A percentile compares a stretch with the other conserved stretches of the same genome.
These are phyloP conservation scores for Russula earlei DNA, from an alignment of 768 basidiomycete genomes.

Conservation along the genomic window DNA sequence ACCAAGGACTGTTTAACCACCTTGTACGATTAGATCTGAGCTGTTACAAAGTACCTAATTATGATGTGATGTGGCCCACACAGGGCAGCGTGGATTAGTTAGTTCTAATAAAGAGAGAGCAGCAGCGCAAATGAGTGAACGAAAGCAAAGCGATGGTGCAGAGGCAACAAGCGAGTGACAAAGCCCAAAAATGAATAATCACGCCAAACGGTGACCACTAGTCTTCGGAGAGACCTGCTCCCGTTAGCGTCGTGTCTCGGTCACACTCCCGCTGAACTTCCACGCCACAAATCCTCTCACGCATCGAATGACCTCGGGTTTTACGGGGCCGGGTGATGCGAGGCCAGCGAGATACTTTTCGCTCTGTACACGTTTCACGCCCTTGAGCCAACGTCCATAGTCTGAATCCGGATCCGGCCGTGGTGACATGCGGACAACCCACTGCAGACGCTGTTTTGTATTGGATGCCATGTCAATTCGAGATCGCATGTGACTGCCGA, in stretches of 20 bases:
- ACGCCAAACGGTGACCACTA: not conserved
- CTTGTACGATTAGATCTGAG: slow-evolving; percentile 4
- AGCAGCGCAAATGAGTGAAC: not conserved
- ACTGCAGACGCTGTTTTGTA: slow-evolving; percentile 38
- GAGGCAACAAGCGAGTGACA: not conserved
- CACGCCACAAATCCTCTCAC: slow-evolving; percentile 20
- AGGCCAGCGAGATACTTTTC: not conserved
- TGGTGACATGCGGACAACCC: slow-evolving; percentile 39
- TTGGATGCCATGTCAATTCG: slow-evolving; percentile 51
- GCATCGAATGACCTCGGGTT: slow-evolving; percentile 13
- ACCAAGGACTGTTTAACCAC: no score
- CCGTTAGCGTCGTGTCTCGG: not conserved
- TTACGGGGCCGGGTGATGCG: not conserved
- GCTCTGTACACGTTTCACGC: not conserved
- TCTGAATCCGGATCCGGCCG: slow-evolving; percentile 30
- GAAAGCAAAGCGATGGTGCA: not conserved
- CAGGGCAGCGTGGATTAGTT: not conserved
- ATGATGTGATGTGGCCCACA: not conserved
- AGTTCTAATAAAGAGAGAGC: not conserved
- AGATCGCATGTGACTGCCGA: slow-evolving; percentile 61
- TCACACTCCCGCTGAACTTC: slow-evolving; percentile 5
- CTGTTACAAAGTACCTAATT: not conserved
- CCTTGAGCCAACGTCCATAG: slow-evolving; percentile 43
- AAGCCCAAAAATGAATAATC: not conserved
- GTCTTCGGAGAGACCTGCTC: not conserved